phyloP scores from a whole-genome alignment of 2,329 filamentous ascomycete genomes.

The Calonectria multiphialidica region DNA sequence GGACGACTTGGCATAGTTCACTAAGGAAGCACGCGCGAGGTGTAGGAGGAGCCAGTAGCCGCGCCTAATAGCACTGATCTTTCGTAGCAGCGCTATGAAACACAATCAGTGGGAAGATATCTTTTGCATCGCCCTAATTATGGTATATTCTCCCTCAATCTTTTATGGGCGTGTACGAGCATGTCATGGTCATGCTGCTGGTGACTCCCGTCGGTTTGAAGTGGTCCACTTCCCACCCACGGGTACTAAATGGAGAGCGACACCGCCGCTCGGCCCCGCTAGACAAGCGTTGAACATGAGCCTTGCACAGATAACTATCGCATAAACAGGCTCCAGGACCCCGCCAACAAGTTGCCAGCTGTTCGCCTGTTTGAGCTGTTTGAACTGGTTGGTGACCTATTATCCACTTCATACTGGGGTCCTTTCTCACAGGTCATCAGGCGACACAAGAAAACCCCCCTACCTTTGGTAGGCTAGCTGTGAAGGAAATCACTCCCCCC shows the following conservation, averaged over 20 bases:
- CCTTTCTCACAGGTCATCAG: too few relatives aligned
- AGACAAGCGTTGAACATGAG: conserved; percentile 13
- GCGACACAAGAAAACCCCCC: neutral
- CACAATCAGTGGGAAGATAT: neutral
- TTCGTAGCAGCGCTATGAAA: neutral
- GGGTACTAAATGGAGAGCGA: neutral
- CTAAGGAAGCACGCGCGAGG: conserved; percentile 1
- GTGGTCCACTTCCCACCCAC: neutral
- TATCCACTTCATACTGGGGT: neutral
- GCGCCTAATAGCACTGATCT: neutral
- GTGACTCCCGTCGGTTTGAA: neutral
- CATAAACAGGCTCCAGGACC: neutral
- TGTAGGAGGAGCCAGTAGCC: neutral
- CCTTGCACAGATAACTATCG: neutral
- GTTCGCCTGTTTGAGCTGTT: neutral
- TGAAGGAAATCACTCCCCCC: neutral
- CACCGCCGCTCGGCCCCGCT: neutral
- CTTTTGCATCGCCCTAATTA: neutral
- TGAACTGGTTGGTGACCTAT: neutral
- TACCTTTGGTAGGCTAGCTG: neutral
- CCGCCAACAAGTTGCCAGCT: neutral
- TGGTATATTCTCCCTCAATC: neutral
- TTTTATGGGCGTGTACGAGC: neutral
- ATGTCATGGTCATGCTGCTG: neutral
- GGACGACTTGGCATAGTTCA: neutral